A percentile compares a stretch with the other conserved stretches of the same genome.
Conservation (phyloP, 768 basidiomycete genomes). For the Calvatia gigantea region DNA sequence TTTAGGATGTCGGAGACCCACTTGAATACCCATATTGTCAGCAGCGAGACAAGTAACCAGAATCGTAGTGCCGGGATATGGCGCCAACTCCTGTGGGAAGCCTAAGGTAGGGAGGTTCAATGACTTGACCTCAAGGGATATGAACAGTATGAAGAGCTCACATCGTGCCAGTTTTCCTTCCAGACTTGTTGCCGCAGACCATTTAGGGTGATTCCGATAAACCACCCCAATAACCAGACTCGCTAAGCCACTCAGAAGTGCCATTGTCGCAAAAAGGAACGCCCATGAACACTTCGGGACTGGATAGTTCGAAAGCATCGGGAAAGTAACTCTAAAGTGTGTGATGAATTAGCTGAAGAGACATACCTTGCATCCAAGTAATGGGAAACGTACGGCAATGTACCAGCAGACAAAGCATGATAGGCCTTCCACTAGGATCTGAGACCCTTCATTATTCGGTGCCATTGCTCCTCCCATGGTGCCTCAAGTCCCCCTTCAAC, state of each 20-base stretch:
- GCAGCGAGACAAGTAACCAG: not conserved
- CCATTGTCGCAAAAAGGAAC: not conserved
- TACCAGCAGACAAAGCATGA: not conserved
- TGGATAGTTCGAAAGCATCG: not conserved
- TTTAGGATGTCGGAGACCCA: not conserved
- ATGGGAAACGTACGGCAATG: not conserved
- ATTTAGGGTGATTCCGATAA: not conserved
- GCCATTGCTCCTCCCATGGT: not conserved
- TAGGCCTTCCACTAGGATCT: not conserved
- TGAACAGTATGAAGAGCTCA: not conserved
- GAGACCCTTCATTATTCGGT: not conserved
- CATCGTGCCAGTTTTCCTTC: not conserved
- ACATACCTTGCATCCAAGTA: no score
- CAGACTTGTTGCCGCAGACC: not conserved
- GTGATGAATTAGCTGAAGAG: not conserved
- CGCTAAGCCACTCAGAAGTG: not conserved
- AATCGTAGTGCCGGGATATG: not conserved
- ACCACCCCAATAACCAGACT: not conserved
- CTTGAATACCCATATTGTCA: not conserved
- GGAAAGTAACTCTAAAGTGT: not conserved
- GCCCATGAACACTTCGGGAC: not conserved
- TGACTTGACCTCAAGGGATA: not conserved
- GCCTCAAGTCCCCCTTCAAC: not conserved
- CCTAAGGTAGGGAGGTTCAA: not conserved
- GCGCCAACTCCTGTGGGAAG: not conserved